These are phyloP conservation scores for Stentor roeselii DNA, from an alignment of 73 alveolate species.

Conservation along the genomic window DNA sequence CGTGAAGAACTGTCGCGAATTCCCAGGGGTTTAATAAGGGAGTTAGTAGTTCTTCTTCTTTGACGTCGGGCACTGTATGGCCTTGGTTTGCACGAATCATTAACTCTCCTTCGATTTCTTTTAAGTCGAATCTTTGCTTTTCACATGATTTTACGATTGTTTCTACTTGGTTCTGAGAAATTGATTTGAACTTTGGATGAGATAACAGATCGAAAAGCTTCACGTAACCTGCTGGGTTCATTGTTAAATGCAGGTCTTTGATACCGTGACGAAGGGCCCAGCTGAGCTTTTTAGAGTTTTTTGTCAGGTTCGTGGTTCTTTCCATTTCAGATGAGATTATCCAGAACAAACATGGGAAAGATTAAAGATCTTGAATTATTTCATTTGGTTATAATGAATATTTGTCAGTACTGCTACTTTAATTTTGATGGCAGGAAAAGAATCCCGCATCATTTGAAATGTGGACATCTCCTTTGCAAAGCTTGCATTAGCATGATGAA, in stretches of 20 bases:
- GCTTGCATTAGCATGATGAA: too few relatives aligned
- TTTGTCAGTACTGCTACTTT: too few relatives aligned
- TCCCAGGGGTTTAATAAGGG: constrained; percentile 32
- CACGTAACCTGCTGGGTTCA: constrained; percentile 75
- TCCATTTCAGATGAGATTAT: too few relatives aligned
- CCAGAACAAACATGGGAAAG: too few relatives aligned
- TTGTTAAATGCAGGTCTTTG: constrained; percentile 57
- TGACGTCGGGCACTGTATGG: constrained; percentile 63
- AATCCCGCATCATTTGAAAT: too few relatives aligned
- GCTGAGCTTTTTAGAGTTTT: constrained; percentile 52
- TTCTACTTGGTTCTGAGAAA: constrained; percentile 35
- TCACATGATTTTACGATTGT: constrained; percentile 62
- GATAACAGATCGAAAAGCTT: constrained; percentile 46
- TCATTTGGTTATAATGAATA: too few relatives aligned
- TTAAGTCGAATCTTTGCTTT: constrained; percentile 63
- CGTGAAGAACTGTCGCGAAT: constrained; percentile 62
- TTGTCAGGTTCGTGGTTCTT: not conserved
- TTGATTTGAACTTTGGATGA: constrained; percentile 10
- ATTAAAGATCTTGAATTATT: too few relatives aligned
- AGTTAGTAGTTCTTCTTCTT: constrained; percentile 66
- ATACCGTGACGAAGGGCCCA: constrained; percentile 80
- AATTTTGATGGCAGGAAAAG: too few relatives aligned
- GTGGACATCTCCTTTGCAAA: too few relatives aligned
- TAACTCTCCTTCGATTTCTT: constrained; percentile 45
- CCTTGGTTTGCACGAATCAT: constrained; percentile 81